Base-by-base conservation (phyloP, 2,329 filamentous ascomycete genomes). In the Fusarium sp. region DNA sequence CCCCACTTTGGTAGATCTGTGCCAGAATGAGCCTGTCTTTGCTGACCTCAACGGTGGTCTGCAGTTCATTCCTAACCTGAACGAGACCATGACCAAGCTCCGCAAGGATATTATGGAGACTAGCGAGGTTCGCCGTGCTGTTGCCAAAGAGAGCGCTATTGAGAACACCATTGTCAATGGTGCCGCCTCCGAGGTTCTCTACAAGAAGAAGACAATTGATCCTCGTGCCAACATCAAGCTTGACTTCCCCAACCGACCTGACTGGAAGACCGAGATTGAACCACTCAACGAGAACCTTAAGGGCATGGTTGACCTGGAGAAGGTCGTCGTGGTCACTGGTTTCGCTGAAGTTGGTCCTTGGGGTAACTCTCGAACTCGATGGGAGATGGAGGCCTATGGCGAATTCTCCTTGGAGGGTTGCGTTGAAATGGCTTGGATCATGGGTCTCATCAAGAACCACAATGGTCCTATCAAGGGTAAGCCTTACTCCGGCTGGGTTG, bases 381-480 rank as follows among this genome's bases (percentile, higher is more conserved):
- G 96, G 96, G 96, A 99, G 87, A 99, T 99, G 96, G 96, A 99
- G 83, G 95, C 96, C 3, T 92, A 95, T 76, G 96, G 96, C 81
- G 90, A 98, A 80, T 99, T 99, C 86, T 98, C 96, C 14, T 90
- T 99, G 20, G 97, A 99, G 84, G 96, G 96, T 36, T 98, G 96
- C 79, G 93, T 99, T 69, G 96, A 99, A 85, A 99, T 99, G 96
- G 95, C 96, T 38, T 99, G 96, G 96, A 94, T 99, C 83, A 99
- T 98, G 96, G 96, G 96, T 80, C 91, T 98, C 68, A 98, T 99
- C 87, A 98, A 96, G 89, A 97, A 99, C 84, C 94, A 98, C 87
- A 98, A 98, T 78, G 96, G 96, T 24, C 92, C 92, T 38, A 90
- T 99, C 82, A 99, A 99, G 87, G 96, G 96, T 82, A 93, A 97